A percentile compares a stretch with the other conserved stretches of the same genome.
Evolutionary conservation across 768 basidiomycete species (phyloP).

Genomic region (Hirschioporus abietinus): DNA sequence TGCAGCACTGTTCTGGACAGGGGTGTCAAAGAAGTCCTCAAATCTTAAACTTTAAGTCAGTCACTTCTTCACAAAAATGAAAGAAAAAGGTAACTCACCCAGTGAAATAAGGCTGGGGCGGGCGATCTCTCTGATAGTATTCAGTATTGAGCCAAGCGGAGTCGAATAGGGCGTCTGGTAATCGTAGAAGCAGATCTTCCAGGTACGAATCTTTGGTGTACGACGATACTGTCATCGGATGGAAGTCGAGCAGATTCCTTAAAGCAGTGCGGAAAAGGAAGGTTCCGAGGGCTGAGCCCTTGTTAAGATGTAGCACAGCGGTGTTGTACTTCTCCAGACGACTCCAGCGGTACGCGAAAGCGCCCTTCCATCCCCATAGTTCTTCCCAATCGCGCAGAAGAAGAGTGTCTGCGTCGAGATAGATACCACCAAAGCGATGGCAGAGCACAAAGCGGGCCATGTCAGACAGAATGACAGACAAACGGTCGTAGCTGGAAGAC

Average conservation of each 20-base stretch:
- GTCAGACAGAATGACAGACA: conserved; percentile 92
- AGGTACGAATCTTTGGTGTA: conserved; percentile 88
- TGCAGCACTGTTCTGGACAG: conserved; percentile 63
- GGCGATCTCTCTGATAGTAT: conserved; percentile 84
- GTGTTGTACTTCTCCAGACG: conserved; percentile 93
- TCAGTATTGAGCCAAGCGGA: conserved; percentile 96
- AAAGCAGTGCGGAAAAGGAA: conserved; percentile 93
- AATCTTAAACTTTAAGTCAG: conserved; percentile 50
- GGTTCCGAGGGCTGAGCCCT: conserved; percentile 83
- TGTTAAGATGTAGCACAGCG: conserved; percentile 91
- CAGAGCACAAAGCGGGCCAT: conserved; percentile 98
- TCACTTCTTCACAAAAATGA: background rate
- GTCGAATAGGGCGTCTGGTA: conserved; percentile 96
- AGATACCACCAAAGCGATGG: conserved; percentile 93
- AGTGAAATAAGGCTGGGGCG: conserved; percentile 91
- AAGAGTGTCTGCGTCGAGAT: conserved; percentile 95
- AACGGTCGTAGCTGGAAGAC: conserved; percentile 78
- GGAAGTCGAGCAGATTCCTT: conserved; percentile 92
- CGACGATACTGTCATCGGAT: conserved; percentile 90
- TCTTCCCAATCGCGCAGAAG: conserved; percentile 98
- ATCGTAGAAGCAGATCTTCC: conserved; percentile 75
- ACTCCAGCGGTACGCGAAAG: conserved; percentile 96
- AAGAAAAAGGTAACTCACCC: conserved; percentile 42
- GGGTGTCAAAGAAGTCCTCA: conserved; percentile 84
- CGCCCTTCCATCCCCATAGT: conserved; percentile 93